Evolutionary conservation across 495 filamentous ascomycete species (phyloP), one percentile per base, ranked within the genome.

Genomic region (Hyphodiscus hymeniophilus): DNA sequence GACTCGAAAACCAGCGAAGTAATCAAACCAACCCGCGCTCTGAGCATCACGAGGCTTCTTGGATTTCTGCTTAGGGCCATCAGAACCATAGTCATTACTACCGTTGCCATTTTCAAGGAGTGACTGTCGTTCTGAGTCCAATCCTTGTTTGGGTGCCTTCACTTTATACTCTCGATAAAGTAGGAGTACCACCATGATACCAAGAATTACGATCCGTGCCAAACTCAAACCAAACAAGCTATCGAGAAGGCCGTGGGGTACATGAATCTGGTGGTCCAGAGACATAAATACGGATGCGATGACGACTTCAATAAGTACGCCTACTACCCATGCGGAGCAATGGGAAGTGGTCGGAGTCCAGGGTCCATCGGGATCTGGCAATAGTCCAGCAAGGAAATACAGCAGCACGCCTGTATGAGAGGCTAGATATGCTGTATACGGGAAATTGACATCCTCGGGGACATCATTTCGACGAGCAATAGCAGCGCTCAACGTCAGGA

Each of bases 311-410:
- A 62, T 21, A 16, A 55, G 30, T 7, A 58, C 24, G 30, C 47
- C 59, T 20, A 53, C 30, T 18, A 60, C 50, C 62, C 62, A 65
- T 5, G 62, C 47, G 31, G 55, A 48, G 34, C 56, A 54, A 30
- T 63, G 53, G 20, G 60, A 47, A 10, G 44, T 51, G 3, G 58
- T 57, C 7, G 62, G 62, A 0, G 51, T 51, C 60, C 60, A 65
- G 15, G 62, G 62, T 15, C 62, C 60, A 51, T 65, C 62, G 15
- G 60, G 60, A 40, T 65, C 53, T 18, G 62, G 62, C 12, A 65
- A 48, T 43, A 65, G 51, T 26, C 62, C 62, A 42, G 56, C 51
- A 21, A 59, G 38, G 52, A 65, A 65, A 42, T 55, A 65, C 31
- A 65, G 59, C 17, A 61, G 45, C 35, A 26, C 28, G 18, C 31